Base-by-base conservation (phyloP, 345 rosid species). In the Syzygium jambos region DNA sequence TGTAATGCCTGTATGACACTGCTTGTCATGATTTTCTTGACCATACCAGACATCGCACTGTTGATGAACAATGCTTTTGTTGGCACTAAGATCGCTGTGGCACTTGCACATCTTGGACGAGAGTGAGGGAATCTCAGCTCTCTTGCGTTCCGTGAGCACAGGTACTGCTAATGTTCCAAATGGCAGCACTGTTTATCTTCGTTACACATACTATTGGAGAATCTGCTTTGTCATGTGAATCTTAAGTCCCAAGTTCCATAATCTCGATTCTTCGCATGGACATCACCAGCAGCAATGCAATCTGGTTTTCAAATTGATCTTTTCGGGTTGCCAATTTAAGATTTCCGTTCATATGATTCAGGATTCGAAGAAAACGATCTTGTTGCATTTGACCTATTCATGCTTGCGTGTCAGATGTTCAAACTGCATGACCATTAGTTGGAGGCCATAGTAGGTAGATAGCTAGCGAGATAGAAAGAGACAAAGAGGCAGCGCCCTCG, bases 31-130 rank as follows among this genome's bases (percentile, higher is more conserved):
- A 43, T 41, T 73, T 73, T 73, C 49, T 34, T 73, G 49, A 73
- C 49, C 27, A 38, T 19, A 85, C 13, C 65, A 93, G 97, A 95
- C 89, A 96, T 96, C 65, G 95, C 94, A 29, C 96, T 97, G 27
- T 92, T 96, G 88, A 96, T 96, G 92, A 97, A 96, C 88, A 95
- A 95, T 91, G 98, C 96, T 38, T 86, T 85, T 53, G 85, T 93
- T 15, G 98, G 98, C 85, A 93, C 98, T 29, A 92, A 91, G 92
- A 93, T 96, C 89, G 93, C 99, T 51, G 96, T 91, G 19, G 94
- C 98, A 51, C 94, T 95, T 91, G 87, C 98, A 78, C 89, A 89
- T 88, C 93, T 92, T 51, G 90, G 91, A 89, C 80, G 85, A 56
- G 84, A 86, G 68, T 43, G 55, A 88, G 86, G 86, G 77, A 63